Percentiles rank a stretch among this genome's conserved stretches.
These are phyloP conservation scores for Polyplosphaeria fusca DNA, from an alignment of 495 filamentous ascomycete species.

Conservation along the genomic window DNA sequence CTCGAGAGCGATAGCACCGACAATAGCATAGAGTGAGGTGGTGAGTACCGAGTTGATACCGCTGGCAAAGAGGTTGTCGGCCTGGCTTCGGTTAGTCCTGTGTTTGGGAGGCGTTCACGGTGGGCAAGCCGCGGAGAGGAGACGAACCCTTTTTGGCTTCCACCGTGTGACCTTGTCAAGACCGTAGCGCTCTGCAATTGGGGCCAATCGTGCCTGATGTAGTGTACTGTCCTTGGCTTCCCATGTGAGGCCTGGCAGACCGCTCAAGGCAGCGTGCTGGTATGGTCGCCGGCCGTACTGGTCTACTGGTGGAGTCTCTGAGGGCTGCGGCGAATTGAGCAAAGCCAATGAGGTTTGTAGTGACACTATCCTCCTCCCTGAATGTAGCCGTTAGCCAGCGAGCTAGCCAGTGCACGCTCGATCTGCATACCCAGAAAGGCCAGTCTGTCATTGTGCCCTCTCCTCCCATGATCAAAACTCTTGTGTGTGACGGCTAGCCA, in stretches of 20 bases:
- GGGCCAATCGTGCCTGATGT: slow-evolving; percentile 57
- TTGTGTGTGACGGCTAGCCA: slow-evolving; percentile 98
- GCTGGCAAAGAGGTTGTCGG: slow-evolving; percentile 64
- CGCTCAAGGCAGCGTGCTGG: slow-evolving; percentile 67
- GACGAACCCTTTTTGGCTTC: slow-evolving; percentile 74
- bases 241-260: slow-evolving; percentile 62
- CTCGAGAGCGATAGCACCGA: slow-evolving; percentile 84
- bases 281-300: slow-evolving; percentile 62
- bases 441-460: slow-evolving; percentile 91
- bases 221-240: slow-evolving; percentile 56
- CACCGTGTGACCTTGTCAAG: slow-evolving; percentile 74
- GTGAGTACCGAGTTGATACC: slow-evolving; percentile 69
- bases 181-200: slow-evolving; percentile 65
- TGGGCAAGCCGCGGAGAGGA: not conserved
- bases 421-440: slow-evolving; percentile 80
- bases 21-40: slow-evolving; percentile 76
- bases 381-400: not conserved
- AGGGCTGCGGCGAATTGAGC: slow-evolving; percentile 48
- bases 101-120: not conserved
- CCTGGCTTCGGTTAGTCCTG: slow-evolving; percentile 48
- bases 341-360: slow-evolving; percentile 73
- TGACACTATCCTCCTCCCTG: slow-evolving; percentile 77
- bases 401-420: not conserved
- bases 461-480: slow-evolving; percentile 92
- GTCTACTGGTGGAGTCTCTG: slow-evolving; percentile 39